Evolutionary conservation across 352 stramenopile species (phyloP), one percentile per base, ranked within the genome.

Genomic region (Thraustochytrium striatum): DNA sequence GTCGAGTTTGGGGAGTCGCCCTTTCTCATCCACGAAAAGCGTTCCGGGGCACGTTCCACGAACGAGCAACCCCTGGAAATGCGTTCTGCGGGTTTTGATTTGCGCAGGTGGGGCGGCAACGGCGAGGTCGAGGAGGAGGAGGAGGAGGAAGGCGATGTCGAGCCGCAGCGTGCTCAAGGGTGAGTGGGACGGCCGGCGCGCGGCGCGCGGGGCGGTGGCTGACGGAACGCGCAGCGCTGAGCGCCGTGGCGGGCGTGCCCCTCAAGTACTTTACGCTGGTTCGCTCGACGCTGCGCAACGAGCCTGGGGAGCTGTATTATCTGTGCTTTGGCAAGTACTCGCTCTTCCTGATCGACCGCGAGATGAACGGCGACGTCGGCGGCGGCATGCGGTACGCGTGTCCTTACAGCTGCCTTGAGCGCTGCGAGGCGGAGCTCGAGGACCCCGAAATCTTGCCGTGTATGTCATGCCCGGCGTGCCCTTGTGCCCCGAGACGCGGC

Each of bases 181-280:
- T 70, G 52, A 52, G 61, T 53, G 7, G 36, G 21, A 47, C 39
- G 19, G 39, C 8, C 9, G 19, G 8, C 19, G 7, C 21, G 11
- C 58, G 2, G 33, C 38, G 13, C 9, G 11, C 43, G 61, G 61
- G 61, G 30, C 13, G 38, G 35, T 16, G 25, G 61, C 28, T 0
- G 38, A 70, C 32, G 21, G 38, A 57, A 33, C 16, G 25, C 8
- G n/a, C 65, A 75, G 65, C 65, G 21, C 39, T 75, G 7, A 75
- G 41, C 65, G 50, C 21, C 3, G 65, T 75, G 41, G 3, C 25
- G 11, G 35, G 39, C 43, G 65, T 28, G 16, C 7, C 9, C 28
- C 52, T 75, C n/a, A 72, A 72, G 47, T 30, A 75, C 30, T 62
- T 47, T 43, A 43, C 47, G 25, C 65, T 75, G 33, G 65, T 75